Percentiles rank a stretch among this genome's conserved stretches.
These are phyloP conservation scores for Termitomyces sp. DNA, from an alignment of 1,284 basidiomycete genomes.

Conservation along the genomic window DNA sequence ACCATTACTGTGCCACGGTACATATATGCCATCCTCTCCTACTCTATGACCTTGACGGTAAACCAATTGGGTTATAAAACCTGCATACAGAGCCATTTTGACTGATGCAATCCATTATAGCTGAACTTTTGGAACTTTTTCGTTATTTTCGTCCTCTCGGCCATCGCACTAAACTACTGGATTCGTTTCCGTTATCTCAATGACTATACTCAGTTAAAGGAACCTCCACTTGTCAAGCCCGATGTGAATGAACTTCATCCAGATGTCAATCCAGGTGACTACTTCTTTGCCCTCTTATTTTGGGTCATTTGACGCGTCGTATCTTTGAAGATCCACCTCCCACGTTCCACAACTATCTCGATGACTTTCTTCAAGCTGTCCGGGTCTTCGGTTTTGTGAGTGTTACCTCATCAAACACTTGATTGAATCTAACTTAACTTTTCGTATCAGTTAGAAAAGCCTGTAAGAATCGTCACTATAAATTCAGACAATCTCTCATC, in stretches of 20 bases:
- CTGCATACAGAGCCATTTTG: not conserved
- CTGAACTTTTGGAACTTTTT: conserved; percentile 88
- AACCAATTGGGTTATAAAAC: conserved; percentile 19
- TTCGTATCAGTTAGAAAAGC: conserved; percentile 69
- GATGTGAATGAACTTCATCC: conserved; percentile 81
- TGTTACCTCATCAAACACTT: conserved; percentile 8
- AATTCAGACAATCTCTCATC: not conserved
- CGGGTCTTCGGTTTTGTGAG: conserved; percentile 86
- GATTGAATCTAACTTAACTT: not conserved
- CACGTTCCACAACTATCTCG: conserved; percentile 89
- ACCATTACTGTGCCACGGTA: conserved; percentile 78
- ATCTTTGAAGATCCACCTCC: conserved; percentile 53
- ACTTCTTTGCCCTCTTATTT: not conserved
- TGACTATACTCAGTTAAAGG: conserved; percentile 77
- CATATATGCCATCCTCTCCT: conserved; percentile 76
- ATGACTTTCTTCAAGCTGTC: conserved; percentile 92
- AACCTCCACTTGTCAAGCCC: conserved; percentile 75
- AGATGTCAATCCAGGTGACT: conserved; percentile 68
- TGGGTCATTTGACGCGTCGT: not conserved
- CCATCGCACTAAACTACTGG: conserved; percentile 74
- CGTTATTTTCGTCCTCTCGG: conserved; percentile 63
- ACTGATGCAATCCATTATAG: conserved; percentile 31
- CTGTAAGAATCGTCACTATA: conserved; percentile 43
- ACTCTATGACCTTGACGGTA: conserved; percentile 84
- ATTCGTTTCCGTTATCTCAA: conserved; percentile 80